A percentile compares a stretch with the other conserved stretches of the same genome.
Conservation (phyloP, 805 yeast genomes). For the Ogataea thermomethanolica region DNA sequence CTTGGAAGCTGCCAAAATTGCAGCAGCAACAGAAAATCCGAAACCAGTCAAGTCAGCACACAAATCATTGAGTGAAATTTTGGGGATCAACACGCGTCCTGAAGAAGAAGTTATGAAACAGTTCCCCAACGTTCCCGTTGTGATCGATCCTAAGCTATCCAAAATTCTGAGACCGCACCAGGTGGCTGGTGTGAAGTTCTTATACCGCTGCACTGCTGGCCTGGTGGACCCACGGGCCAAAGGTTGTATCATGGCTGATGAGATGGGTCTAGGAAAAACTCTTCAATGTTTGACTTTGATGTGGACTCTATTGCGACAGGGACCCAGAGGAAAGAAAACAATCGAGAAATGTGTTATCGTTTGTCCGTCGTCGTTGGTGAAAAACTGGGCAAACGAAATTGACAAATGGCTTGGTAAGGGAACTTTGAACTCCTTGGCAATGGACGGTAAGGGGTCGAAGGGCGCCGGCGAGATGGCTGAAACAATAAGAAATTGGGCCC, state of each 20-base stretch:
- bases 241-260: constrained; percentile 98
- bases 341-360: constrained; percentile 90
- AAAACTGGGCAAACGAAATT: constrained; percentile 97
- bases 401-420: constrained; percentile 94
- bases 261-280: constrained; percentile 93
- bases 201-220: constrained; percentile 90
- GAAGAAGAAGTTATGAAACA: constrained; percentile 44
- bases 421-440: constrained; percentile 81
- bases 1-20: constrained; percentile 3
- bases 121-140: constrained; percentile 89
- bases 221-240: constrained; percentile 75
- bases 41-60: constrained; percentile 40
- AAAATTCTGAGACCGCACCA: constrained; percentile 93
- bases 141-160: constrained; percentile 84
- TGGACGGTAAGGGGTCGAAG: constrained; percentile 85
- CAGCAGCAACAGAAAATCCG: constrained; percentile 17
- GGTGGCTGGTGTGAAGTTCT: constrained; percentile 88
- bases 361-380: constrained; percentile 90
- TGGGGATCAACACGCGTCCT: constrained; percentile 62
- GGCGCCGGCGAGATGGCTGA: constrained; percentile 57
- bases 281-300: constrained; percentile 82
- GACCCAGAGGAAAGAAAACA: constrained; percentile 79
- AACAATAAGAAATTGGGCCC: constrained; percentile 78
- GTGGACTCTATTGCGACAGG: constrained; percentile 90
- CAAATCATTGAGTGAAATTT: constrained; percentile 70